A percentile compares a stretch with the other conserved stretches of the same genome.
Evolutionary conservation across 2,329 filamentous ascomycete genomes (phyloP).

Genomic region (Sordariomycetes sp.): DNA sequence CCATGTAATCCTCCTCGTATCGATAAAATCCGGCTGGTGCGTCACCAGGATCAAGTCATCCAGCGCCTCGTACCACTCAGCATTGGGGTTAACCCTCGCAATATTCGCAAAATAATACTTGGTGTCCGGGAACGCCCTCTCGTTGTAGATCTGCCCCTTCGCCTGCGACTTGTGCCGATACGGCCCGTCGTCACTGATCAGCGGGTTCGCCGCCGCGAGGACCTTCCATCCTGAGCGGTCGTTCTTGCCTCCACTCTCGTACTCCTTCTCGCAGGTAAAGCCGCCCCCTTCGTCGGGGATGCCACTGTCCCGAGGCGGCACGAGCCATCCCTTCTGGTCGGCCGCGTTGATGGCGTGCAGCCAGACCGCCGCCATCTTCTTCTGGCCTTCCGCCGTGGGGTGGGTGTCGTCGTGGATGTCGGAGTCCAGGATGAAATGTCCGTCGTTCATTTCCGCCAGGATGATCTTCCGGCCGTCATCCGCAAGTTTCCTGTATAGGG

Average conservation of each 20-base stretch:
- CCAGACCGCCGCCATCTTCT: neutral
- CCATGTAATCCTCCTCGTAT: too few species aligned
- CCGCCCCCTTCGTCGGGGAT: neutral
- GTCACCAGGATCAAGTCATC: too few species aligned
- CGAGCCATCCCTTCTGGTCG: slow-evolving; percentile 1
- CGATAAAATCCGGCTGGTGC: too few species aligned
- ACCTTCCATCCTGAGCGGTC: slow-evolving; percentile 6
- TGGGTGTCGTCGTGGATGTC: neutral
- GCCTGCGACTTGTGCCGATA: slow-evolving; percentile 13
- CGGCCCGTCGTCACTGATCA: slow-evolving; percentile 12
- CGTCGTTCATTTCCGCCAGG: neutral
- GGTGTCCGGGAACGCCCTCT: neutral
- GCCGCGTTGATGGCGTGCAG: neutral
- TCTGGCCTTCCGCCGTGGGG: neutral
- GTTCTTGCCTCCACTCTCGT: slow-evolving; percentile 9
- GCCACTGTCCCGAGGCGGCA: neutral
- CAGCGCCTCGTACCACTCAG: too few species aligned
- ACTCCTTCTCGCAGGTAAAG: slow-evolving; percentile 10
- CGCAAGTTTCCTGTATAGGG: neutral
- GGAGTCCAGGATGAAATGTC: neutral
- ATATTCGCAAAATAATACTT: neutral
- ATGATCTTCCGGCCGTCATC: neutral
- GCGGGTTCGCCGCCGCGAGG: neutral
- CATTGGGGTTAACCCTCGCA: too few species aligned
- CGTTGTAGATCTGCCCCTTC: slow-evolving; percentile 6